A percentile compares a stretch with the other conserved stretches of the same genome.
phyloP scores from a whole-genome alignment of 306 rosid species.

The Rubus parviflorus region DNA sequence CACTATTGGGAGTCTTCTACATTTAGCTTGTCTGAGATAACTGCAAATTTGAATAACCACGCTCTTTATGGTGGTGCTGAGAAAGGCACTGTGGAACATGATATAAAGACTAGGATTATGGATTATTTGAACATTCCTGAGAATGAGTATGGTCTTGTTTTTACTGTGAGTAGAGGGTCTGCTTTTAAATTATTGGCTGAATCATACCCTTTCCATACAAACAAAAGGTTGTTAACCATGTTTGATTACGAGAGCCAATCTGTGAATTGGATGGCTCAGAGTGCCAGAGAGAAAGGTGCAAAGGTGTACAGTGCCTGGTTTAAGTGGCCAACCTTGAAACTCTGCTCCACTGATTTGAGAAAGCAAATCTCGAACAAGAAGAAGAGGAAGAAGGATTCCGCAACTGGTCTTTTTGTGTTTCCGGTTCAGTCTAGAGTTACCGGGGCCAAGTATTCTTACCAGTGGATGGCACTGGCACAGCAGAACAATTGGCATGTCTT shows the following conservation, averaged over 20 bases:
- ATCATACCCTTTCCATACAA: slow-evolving; percentile 88
- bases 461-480: slow-evolving; percentile 99
- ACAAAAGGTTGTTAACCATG: slow-evolving; percentile 89
- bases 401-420: slow-evolving; percentile 86
- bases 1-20: slow-evolving; percentile 96
- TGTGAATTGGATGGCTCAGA: slow-evolving; percentile 91
- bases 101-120: slow-evolving; percentile 79
- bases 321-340: slow-evolving; percentile 95
- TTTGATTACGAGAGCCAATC: slow-evolving; percentile 98
- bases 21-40: slow-evolving; percentile 93
- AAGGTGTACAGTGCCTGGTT: slow-evolving; percentile 89
- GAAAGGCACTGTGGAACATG: slow-evolving; percentile 85
- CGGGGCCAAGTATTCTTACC: slow-evolving; percentile 93
- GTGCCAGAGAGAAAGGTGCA: slow-evolving; percentile 91
- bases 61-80: slow-evolving; percentile 93
- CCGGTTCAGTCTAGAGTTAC: slow-evolving; percentile 97
- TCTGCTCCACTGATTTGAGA: slow-evolving; percentile 91
- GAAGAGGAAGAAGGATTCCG: slow-evolving; percentile 89
- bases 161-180: slow-evolving; percentile 95
- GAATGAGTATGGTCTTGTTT: slow-evolving; percentile 90
- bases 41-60: slow-evolving; percentile 91
- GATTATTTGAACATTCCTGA: slow-evolving; percentile 95
- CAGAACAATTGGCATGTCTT: slow-evolving; percentile 98
- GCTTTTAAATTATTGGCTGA: slow-evolving; percentile 85
- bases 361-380: slow-evolving; percentile 85